Evolutionary conservation across 2,329 filamentous ascomycete genomes (phyloP).

Genomic region (Venturia asperata): DNA sequence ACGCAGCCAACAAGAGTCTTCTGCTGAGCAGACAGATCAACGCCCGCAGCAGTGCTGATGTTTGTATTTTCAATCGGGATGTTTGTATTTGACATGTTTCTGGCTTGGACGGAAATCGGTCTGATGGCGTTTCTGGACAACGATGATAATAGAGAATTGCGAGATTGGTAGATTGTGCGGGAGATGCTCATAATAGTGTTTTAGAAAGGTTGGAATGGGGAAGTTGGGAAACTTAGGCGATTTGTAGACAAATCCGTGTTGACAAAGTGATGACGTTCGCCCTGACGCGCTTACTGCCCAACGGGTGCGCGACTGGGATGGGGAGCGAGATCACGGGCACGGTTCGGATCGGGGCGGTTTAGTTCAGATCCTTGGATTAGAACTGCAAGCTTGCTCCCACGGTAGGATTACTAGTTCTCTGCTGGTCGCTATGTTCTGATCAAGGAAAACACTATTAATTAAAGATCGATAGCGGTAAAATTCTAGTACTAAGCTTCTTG

Average conservation of each 20-base stretch:
- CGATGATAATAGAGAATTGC: background rate
- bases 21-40: constrained; percentile 45
- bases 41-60: constrained; percentile 46
- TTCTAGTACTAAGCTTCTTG: too few relatives aligned
- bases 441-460: too few relatives aligned
- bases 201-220: background rate
- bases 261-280: background rate
- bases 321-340: constrained; percentile 6
- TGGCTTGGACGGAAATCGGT: background rate
- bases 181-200: constrained; percentile 13
- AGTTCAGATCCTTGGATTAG: too few relatives aligned
- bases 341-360: too few relatives aligned
- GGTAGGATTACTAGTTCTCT: too few relatives aligned
- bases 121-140: background rate
- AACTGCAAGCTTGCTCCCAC: too few relatives aligned
- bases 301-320: background rate
- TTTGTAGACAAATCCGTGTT: background rate
- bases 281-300: constrained; percentile 1
- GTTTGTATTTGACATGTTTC: constrained; percentile 15
- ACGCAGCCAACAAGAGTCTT: constrained; percentile 51
- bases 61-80: constrained; percentile 27
- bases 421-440: too few relatives aligned
- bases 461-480: too few relatives aligned
- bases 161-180: background rate
- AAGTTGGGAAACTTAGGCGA: background rate